These are phyloP conservation scores for Elaeis guineensis DNA, from an alignment of 176 grass and related monocot genomes.

Conservation along the genomic window DNA sequence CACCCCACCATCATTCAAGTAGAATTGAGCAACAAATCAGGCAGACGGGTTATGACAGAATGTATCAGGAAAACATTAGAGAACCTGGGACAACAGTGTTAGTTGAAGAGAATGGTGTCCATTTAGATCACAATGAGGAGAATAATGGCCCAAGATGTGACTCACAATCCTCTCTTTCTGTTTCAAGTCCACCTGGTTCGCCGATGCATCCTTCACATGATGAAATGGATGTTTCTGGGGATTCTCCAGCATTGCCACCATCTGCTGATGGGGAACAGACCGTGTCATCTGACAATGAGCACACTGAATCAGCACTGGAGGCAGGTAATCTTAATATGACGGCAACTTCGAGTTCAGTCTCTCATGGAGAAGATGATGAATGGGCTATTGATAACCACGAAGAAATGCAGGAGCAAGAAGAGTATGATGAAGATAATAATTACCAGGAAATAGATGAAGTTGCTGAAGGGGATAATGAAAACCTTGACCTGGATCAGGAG, in stretches of 20 bases:
- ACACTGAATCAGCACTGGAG: conserved; percentile 32
- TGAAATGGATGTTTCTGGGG: conserved; percentile 90
- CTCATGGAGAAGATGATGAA: conserved; percentile 60
- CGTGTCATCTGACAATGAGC: conserved; percentile 53
- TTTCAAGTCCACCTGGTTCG: conserved; percentile 80
- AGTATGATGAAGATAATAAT: conserved; percentile 58
- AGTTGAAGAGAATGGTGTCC: conserved; percentile 32
- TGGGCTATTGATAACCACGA: conserved; percentile 65
- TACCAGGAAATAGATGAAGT: conserved; percentile 47
- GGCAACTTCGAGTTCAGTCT: conserved; percentile 35
- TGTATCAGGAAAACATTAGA: conserved; percentile 49
- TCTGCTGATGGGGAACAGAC: conserved; percentile 84
- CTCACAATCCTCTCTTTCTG: conserved; percentile 80
- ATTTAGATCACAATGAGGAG: conserved; percentile 39
- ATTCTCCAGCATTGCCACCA: conserved; percentile 79
- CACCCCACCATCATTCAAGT: conserved; percentile 17
- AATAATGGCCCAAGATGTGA: conserved; percentile 48
- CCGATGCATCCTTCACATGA: conserved; percentile 75
- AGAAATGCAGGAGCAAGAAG: conserved; percentile 38
- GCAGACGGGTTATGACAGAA: conserved; percentile 41
- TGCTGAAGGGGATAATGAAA: conserved; percentile 49
- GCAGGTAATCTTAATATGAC: conserved; percentile 36
- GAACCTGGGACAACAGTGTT: conserved; percentile 16
- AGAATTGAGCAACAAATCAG: conserved; percentile 48
- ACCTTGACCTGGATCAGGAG: conserved; percentile 46